A percentile compares a stretch with the other conserved stretches of the same genome.
phyloP scores from a whole-genome alignment of 2,329 filamentous ascomycete species.

The Cladosporium sp. region DNA sequence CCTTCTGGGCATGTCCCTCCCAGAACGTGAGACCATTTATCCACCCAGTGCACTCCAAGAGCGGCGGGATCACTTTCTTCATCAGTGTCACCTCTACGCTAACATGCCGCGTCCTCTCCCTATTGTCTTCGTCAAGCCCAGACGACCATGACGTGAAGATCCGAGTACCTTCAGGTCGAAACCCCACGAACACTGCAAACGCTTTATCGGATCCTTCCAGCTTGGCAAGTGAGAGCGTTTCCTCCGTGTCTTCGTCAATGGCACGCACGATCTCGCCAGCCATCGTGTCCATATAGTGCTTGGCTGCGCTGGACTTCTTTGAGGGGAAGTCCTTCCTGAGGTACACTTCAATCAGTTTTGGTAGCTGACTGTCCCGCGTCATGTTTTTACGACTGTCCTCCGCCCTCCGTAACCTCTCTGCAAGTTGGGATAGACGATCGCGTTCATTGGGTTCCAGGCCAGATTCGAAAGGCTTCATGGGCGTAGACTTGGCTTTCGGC shows the following conservation, averaged over 20 bases:
- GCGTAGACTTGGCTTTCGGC: background rate
- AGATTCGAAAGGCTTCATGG: background rate
- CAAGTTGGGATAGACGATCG: background rate
- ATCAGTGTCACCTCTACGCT: slow-evolving; percentile 2
- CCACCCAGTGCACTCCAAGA: slow-evolving; percentile 10
- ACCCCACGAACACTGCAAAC: slow-evolving; percentile 14
- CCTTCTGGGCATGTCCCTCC: background rate
- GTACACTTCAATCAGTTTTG: background rate
- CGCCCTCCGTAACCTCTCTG: background rate
- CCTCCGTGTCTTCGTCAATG: background rate
- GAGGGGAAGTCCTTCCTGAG: background rate
- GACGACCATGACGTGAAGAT: slow-evolving; percentile 17
- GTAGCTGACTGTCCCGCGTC: background rate
- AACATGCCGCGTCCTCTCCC: slow-evolving; percentile 5
- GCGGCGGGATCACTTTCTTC: background rate
- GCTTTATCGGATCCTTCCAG: background rate
- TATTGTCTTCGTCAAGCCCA: slow-evolving; percentile 5
- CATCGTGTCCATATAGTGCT: slow-evolving; percentile 19
- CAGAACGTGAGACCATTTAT: slow-evolving; percentile 20
- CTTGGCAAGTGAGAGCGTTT: slow-evolving; percentile 2
- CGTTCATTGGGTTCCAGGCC: background rate
- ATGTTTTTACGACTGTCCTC: background rate
- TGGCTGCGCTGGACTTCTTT: background rate
- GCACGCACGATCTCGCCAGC: slow-evolving; percentile 10
- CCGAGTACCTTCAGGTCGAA: background rate